Evolutionary conservation across 1,139 yeast genomes (phyloP).

Genomic region (Magnusiomyces paraingens): DNA sequence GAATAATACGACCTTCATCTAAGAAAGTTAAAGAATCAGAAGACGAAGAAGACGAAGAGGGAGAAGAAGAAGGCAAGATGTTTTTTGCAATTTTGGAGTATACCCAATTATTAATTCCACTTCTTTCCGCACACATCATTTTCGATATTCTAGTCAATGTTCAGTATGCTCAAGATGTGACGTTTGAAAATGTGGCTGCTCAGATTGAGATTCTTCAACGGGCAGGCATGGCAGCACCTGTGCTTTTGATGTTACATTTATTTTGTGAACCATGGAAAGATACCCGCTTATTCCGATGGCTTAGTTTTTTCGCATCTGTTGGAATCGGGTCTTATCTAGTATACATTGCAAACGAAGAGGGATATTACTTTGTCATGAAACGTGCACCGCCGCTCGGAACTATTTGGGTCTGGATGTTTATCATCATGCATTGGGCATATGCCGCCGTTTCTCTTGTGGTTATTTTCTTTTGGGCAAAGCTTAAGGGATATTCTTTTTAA

Average conservation of each 20-base stretch:
- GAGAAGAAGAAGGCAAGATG: constrained; percentile 25
- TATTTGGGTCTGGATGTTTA: constrained; percentile 36
- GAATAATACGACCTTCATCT: neutral
- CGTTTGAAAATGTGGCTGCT: constrained; percentile 19
- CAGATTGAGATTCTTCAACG: constrained; percentile 11
- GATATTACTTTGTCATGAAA: constrained; percentile 36
- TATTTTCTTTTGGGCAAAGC: constrained; percentile 29
- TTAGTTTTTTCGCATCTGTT: constrained; percentile 24
- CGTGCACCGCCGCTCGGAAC: constrained; percentile 39
- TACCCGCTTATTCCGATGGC: constrained; percentile 22
- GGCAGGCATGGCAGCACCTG: constrained; percentile 26
- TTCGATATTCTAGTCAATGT: constrained; percentile 32
- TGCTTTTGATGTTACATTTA: constrained; percentile 27
- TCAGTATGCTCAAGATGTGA: constrained; percentile 25
- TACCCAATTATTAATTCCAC: constrained; percentile 30
- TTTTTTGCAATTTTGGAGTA: constrained; percentile 30
- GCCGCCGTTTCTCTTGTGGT: constrained; percentile 29
- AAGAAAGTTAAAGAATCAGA: neutral
- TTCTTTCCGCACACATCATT: constrained; percentile 31
- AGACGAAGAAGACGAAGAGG: constrained; percentile 12
- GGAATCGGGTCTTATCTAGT: constrained; percentile 33
- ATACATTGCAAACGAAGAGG: constrained; percentile 32
- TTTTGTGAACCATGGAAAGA: constrained; percentile 22
- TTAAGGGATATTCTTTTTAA: constrained; percentile 25
- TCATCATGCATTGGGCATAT: constrained; percentile 37